phyloP scores from a whole-genome alignment of 176 grass and related monocot genomes.

The Hyparrhenia diplandra region DNA sequence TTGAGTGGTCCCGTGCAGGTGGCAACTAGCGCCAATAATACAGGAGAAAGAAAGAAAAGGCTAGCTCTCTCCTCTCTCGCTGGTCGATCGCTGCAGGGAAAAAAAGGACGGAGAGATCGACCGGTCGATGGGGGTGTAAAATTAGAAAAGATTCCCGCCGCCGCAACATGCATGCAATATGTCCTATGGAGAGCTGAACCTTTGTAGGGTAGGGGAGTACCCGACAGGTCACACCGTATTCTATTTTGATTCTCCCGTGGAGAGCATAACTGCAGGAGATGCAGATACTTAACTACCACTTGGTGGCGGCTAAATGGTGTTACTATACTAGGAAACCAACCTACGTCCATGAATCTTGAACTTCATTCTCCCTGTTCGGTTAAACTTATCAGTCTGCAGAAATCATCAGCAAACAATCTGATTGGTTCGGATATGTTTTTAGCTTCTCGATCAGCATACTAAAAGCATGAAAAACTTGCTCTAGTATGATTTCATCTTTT shows the following conservation, averaged over 20 bases:
- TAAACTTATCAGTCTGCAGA: too few species aligned
- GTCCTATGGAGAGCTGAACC: conserved; percentile 14
- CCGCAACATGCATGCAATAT: background rate
- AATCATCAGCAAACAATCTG: too few species aligned
- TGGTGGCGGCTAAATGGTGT: background rate
- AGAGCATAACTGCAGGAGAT: background rate
- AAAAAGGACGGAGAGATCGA: background rate
- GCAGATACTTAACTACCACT: background rate
- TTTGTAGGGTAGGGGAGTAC: background rate
- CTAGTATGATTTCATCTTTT: too few species aligned
- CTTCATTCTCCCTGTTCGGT: too few species aligned
- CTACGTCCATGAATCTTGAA: background rate
- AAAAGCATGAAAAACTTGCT: too few species aligned
- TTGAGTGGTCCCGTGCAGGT: conserved; percentile 6
- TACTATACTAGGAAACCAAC: too few species aligned
- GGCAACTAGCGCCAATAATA: conserved; percentile 31
- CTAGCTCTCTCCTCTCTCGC: background rate
- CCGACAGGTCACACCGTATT: conserved; percentile 10
- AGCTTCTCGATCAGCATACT: too few species aligned
- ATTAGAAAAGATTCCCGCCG: conserved; percentile 13
- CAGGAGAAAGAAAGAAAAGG: background rate
- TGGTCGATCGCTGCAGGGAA: background rate
- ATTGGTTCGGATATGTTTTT: too few species aligned
- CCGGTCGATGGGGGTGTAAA: background rate
- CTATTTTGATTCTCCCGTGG: conserved; percentile 8